Evolutionary conservation across 768 basidiomycete genomes (phyloP), one percentile per base, ranked within the genome.

Genomic region (Hydnum rufescens): DNA sequence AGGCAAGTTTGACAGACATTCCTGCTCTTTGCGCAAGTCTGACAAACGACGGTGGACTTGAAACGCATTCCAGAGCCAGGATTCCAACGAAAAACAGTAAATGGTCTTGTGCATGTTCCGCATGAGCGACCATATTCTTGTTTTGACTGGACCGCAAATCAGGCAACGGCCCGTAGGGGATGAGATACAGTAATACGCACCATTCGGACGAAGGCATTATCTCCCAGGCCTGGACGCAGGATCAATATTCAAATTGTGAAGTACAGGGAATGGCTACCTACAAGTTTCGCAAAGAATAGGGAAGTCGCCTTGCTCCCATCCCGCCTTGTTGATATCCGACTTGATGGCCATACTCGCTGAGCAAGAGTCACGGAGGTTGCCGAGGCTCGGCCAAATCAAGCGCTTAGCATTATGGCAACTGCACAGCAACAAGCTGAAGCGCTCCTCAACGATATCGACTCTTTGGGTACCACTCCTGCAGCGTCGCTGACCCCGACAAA

Each of bases 71-170:
- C 93, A 2, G 79, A 69, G 43, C 95, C 95, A 2, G 95, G 92
- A 62, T 96, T 93, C 95, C 95, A 99, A 36, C 89, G 82, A 68
- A 99, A 99, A 59, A 96, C 83, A 47, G 87, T 93, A 68, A 92
- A 93, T 2, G 88, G 95, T 23, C 95, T 76, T 2, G 90, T 89
- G 63, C 95, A 99, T 51, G 93, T 93, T 57, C 96, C 96, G 66
- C 95, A 99, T 51, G 89, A 89, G 26, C 83, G 75, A 3, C 90
- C 95, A 57, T 84, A 93, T 62, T 90, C 84, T 74, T 97, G 95
- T 67, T 96, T 97, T 4, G 87, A 88, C 93, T 96, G 39, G 36
- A 55, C 4, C 31, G 42, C 4, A 29, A 19, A 49, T 32, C 8
- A 53, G 51, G 31, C 42, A 26, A 16, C 29, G 53, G n/a, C 31